A percentile compares a stretch with the other conserved stretches of the same genome.
These are phyloP conservation scores for Cocos nucifera DNA, from an alignment of 176 grass and related monocot species.

Conservation along the genomic window DNA sequence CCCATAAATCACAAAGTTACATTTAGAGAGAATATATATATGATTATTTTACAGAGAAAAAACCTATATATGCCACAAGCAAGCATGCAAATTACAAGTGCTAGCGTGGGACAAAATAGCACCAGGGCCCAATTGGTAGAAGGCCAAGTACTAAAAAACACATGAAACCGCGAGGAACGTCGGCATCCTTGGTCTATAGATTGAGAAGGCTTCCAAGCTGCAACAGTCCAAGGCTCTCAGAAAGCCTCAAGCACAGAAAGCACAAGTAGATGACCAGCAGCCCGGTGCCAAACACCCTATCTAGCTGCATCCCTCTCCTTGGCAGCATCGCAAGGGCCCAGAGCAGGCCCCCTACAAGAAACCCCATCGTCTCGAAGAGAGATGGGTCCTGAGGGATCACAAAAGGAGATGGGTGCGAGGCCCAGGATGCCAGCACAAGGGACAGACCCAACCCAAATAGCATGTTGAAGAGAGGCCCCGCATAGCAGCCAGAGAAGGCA, in stretches of 20 bases:
- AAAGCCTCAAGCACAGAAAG: slow-evolving; percentile 6
- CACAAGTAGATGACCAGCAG: slow-evolving; percentile 7
- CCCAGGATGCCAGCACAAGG: slow-evolving; percentile 5
- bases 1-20: too few relatives aligned
- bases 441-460: slow-evolving; percentile 2
- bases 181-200: too few relatives aligned
- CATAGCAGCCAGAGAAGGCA: slow-evolving; percentile 17
- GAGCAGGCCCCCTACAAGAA: slow-evolving; percentile 1
- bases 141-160: too few relatives aligned
- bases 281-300: slow-evolving; percentile 5
- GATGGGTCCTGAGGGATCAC: not conserved
- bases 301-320: slow-evolving; percentile 13
- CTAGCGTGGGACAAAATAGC: too few relatives aligned
- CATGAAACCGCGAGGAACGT: too few relatives aligned
- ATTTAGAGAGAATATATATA: too few relatives aligned
- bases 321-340: slow-evolving; percentile 10
- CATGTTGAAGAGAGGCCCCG: slow-evolving; percentile 11
- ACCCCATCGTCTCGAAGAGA: slow-evolving; percentile 6
- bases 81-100: too few relatives aligned
- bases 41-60: too few relatives aligned
- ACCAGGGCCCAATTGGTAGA: too few relatives aligned
- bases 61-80: too few relatives aligned
- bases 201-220: too few relatives aligned
- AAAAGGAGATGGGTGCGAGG: slow-evolving; percentile 2
- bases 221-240: not conserved